Evolutionary conservation across 2,329 filamentous ascomycete genomes (phyloP).

Genomic region (Talaromyces marneffei): DNA sequence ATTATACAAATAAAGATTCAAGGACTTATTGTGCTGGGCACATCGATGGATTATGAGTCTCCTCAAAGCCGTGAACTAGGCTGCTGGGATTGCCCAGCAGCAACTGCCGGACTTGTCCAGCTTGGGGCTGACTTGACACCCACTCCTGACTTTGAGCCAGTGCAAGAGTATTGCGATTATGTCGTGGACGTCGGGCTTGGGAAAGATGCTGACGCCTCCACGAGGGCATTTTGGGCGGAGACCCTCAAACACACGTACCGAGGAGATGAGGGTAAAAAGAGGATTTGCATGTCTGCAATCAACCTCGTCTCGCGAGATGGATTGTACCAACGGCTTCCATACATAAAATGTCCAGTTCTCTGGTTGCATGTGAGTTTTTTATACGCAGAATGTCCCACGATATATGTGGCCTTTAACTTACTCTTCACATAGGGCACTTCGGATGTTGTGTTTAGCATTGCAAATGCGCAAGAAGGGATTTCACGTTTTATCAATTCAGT

Average conservation of each 20-base stretch:
- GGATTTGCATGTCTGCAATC: constrained; percentile 42
- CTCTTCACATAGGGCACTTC: constrained; percentile 8
- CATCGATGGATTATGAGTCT: constrained; percentile 44
- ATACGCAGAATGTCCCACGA: not conserved
- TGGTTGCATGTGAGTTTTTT: constrained; percentile 40
- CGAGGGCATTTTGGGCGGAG: constrained; percentile 36
- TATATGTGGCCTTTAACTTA: constrained; percentile 40
- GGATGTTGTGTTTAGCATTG: constrained; percentile 14
- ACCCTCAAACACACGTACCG: constrained; percentile 39
- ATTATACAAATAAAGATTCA: constrained; percentile 29
- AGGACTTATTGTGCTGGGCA: constrained; percentile 46
- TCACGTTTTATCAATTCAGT: constrained; percentile 39
- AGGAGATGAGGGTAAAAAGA: constrained; percentile 42
- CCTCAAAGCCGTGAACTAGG: constrained; percentile 36
- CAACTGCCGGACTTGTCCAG: constrained; percentile 30
- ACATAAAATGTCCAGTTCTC: constrained; percentile 44
- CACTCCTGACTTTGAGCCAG: constrained; percentile 36
- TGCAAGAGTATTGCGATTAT: constrained; percentile 37
- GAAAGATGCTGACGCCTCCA: constrained; percentile 26
- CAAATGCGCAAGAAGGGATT: constrained; percentile 36
- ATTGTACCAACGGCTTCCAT: constrained; percentile 37
- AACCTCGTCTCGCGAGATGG: constrained; percentile 44
- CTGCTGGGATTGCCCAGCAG: constrained; percentile 40
- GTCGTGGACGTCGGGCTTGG: constrained; percentile 44
- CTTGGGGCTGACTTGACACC: constrained; percentile 30